Conservation (phyloP, 1,284 basidiomycete genomes). For the Sutorius eximius region DNA sequence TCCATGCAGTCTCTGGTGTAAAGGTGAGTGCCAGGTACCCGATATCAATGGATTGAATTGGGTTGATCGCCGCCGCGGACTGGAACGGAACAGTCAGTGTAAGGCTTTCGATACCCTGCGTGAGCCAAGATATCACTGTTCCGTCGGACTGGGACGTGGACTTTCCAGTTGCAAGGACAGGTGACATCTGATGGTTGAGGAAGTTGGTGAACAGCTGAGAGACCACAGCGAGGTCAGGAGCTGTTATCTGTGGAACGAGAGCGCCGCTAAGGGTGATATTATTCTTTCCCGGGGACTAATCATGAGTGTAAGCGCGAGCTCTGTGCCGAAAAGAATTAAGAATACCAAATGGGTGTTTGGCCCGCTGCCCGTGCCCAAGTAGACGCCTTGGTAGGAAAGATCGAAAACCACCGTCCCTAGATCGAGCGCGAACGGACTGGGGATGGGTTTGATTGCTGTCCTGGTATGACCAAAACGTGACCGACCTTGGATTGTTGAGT, state of each 20-base stretch:
- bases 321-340: not conserved
- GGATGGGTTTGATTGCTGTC: constrained; percentile 1
- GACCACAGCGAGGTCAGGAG: constrained; percentile 50
- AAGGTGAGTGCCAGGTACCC: constrained; percentile 64
- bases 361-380: constrained; percentile 60
- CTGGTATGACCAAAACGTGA: not conserved
- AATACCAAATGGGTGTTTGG: constrained; percentile 51
- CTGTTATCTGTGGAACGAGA: constrained; percentile 54
- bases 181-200: constrained; percentile 63
- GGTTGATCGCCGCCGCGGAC: constrained; percentile 54
- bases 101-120: constrained; percentile 58
- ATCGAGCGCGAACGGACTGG: constrained; percentile 66
- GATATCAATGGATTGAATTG: constrained; percentile 69
- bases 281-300: constrained; percentile 55
- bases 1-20: constrained; percentile 55
- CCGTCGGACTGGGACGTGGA: constrained; percentile 59
- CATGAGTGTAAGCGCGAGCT: not conserved
- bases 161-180: constrained; percentile 59
- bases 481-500: constrained; percentile 63
- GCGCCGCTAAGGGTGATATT: constrained; percentile 62
- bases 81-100: constrained; percentile 63
- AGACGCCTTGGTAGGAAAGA: constrained; percentile 59
- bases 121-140: constrained; percentile 66
- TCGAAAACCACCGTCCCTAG: constrained; percentile 71
- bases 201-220: constrained; percentile 74